Percentiles rank a stretch among this genome's conserved stretches.
phyloP scores from a whole-genome alignment of 169 alveolate genomes.

The Plasmodium knowlesi region DNA sequence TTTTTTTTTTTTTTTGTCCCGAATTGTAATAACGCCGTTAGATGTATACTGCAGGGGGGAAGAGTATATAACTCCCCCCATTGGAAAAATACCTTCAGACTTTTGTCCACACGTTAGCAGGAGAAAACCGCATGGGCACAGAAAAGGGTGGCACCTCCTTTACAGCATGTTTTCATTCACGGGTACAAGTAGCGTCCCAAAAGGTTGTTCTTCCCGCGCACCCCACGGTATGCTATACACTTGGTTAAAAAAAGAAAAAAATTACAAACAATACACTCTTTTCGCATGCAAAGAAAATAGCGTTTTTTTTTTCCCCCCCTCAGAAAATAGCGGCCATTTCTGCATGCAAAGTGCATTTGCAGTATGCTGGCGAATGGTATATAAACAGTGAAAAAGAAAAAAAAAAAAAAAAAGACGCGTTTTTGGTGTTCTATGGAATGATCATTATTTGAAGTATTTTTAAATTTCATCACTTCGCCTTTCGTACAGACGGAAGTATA shows the following conservation, averaged over 20 bases:
- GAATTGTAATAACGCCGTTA: neutral
- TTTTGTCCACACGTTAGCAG: neutral
- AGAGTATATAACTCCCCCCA: neutral
- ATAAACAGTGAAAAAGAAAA: neutral
- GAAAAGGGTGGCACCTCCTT: neutral
- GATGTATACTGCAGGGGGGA: neutral
- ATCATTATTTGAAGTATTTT: neutral
- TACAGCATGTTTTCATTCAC: neutral
- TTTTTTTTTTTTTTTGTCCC: neutral
- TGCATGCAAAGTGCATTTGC: slow-evolving; percentile 32
- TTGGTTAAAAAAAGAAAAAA: neutral
- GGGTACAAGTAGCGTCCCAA: neutral
- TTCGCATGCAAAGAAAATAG: neutral
- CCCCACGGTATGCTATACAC: neutral
- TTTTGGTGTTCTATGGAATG: neutral
- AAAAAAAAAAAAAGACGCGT: neutral
- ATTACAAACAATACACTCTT: neutral
- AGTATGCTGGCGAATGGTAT: neutral
- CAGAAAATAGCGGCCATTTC: neutral
- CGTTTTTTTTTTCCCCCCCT: neutral
- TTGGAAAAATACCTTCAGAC: neutral
- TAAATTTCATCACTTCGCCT: neutral
- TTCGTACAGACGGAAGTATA: neutral
- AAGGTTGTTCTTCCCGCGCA: neutral
- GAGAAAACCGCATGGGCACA: neutral